A percentile compares a stretch with the other conserved stretches of the same genome.
phyloP scores from a whole-genome alignment of 73 alveolate species.

The Tetrahymena malaccensis region DNA sequence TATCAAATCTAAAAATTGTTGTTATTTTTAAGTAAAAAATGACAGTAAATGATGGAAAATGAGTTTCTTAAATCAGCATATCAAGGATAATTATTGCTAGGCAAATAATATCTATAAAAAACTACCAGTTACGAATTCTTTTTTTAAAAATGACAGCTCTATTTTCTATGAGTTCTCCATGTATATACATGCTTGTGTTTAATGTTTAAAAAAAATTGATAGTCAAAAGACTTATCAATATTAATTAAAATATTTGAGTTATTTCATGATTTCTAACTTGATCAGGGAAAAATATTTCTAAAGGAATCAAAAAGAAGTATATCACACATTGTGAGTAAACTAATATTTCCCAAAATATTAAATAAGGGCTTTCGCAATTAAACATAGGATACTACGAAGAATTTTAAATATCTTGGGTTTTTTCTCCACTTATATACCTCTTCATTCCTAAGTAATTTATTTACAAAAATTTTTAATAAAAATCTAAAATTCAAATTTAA shows the following conservation, averaged over 20 bases:
- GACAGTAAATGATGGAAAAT: neutral
- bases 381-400: neutral
- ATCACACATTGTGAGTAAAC: neutral
- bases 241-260: neutral
- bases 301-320: neutral
- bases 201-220: neutral
- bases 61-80: neutral
- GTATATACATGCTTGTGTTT: neutral
- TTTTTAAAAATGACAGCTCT: neutral
- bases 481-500: no score
- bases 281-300: neutral
- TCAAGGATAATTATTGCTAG: neutral
- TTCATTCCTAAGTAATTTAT: neutral
- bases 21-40: neutral
- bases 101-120: neutral
- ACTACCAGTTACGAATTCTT: neutral
- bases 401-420: neutral
- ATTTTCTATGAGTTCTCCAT: neutral
- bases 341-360: neutral
- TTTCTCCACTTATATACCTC: neutral
- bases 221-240: neutral
- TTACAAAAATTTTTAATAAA: no score
- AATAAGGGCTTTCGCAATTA: neutral
- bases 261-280: neutral
- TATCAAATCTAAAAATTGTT: neutral